Conservation (phyloP, 2,329 filamentous ascomycete genomes). For the Saccharata proteae region DNA sequence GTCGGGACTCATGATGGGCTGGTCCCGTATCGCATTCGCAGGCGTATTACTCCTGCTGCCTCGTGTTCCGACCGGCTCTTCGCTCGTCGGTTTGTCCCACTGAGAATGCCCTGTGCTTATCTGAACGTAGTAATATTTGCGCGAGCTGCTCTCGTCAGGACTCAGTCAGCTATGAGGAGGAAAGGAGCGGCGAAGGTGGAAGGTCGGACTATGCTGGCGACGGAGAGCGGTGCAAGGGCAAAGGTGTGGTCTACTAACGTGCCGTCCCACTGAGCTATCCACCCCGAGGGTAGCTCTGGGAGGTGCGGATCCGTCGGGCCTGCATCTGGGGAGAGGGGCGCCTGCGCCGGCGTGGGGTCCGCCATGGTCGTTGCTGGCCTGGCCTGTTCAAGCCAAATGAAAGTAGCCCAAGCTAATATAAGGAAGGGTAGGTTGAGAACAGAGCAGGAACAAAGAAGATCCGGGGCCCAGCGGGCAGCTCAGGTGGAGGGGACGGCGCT, state of each 20-base stretch:
- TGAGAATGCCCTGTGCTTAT: conserved; percentile 60
- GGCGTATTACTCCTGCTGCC: no score
- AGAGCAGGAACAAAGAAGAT: no score
- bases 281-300: conserved; percentile 25
- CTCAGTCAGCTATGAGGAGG: conserved; percentile 9
- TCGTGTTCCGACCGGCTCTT: conserved; percentile 6
- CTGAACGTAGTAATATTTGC: conserved; percentile 45
- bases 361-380: no score
- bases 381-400: no score
- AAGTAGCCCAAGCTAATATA: not conserved
- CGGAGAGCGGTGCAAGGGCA: not conserved
- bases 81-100: conserved; percentile 55
- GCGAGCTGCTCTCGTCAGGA: conserved; percentile 21
- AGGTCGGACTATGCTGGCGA: conserved; percentile 11
- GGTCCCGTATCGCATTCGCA: conserved; percentile 4
- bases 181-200: conserved; percentile 12
- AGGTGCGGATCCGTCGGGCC: conserved; percentile 26
- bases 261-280: conserved; percentile 30
- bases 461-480: conserved; percentile 1
- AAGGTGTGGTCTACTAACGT: conserved; percentile 15
- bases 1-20: conserved; percentile 3
- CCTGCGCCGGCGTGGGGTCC: conserved; percentile 1
- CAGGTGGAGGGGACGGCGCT: not conserved
- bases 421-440: not conserved
- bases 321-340: conserved; percentile 21